These are phyloP conservation scores for Rhizophora mangle DNA, from an alignment of 345 rosid genomes.

Conservation along the genomic window DNA sequence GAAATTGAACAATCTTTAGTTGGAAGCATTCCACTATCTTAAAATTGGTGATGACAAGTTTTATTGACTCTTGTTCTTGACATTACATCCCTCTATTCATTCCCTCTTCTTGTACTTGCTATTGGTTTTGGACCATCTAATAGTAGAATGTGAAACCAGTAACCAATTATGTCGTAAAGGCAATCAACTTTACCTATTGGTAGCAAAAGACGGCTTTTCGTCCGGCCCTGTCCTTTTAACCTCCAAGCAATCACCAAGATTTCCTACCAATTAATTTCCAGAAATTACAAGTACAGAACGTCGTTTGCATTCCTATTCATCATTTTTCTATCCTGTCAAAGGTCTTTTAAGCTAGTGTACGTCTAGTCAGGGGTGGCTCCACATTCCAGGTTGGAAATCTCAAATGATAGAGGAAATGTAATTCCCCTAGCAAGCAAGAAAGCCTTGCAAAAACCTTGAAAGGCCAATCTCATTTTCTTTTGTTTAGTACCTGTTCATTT, in stretches of 20 bases:
- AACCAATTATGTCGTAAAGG: neutral
- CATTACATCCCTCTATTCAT: neutral
- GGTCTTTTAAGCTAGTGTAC: neutral
- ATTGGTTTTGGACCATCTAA: neutral
- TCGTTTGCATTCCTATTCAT: neutral
- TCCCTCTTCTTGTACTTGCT: neutral
- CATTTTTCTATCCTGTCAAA: neutral
- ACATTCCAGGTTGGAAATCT: neutral
- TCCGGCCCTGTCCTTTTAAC: neutral
- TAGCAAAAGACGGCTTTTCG: neutral
- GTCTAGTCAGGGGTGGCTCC: slow-evolving; percentile 1
- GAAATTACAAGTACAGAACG: neutral
- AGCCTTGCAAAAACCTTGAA: neutral
- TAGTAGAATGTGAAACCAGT: neutral
- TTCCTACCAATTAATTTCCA: neutral
- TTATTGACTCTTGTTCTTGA: neutral
- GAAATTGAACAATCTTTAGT: neutral
- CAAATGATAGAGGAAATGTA: neutral
- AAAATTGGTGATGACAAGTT: neutral
- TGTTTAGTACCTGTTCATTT: neutral
- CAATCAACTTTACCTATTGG: neutral
- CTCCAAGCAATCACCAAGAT: neutral
- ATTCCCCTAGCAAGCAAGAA: neutral
- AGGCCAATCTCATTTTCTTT: neutral
- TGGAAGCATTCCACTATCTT: neutral